Evolutionary conservation across 768 basidiomycete genomes (phyloP), one percentile per base, ranked within the genome.

Genomic region (Psilocybe sp.): DNA sequence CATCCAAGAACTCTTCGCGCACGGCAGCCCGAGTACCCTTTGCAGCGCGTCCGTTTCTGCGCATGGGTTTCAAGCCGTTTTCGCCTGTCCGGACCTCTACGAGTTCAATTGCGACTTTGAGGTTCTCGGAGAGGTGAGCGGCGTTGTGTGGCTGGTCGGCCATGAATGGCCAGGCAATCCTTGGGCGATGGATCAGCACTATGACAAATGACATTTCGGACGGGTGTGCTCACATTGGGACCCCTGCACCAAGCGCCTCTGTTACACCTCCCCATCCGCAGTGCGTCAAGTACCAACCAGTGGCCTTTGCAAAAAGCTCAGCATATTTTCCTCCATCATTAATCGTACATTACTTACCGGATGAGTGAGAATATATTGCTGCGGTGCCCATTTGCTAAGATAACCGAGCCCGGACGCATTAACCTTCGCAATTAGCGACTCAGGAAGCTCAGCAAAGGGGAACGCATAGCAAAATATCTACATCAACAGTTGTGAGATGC

Each of bases 231-330:
- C 40, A 54, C 56, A 57, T 35, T 5, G 56, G 56, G 18, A 51
- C 43, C 4, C 56, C 52, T 14, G 40, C 33, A 14, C 38, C 52
- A 10, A 57, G 42, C 2, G 52, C 37, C 20, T 57, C 56, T 10
- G 46, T 46, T n/a, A 57, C 47, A 13, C 56, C 47, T 15, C 52
- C 52, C n/a, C 54, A 44, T 12, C 56, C 56, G 12, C 52, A 47
- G 35, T 57, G 56, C 10, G 52, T 51, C 10, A 57, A 40, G 35
- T 53, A 57, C 52, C 56, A 57, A 3, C 56, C 56, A 4, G 56
- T 57, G 0, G 52, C 56, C 56, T n/a, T 57, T 6, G 5, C 16
- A 15, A 41, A 37, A 10, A 10, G 31, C n/a, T 23, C 32, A 20
- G 14, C 19, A 8, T 46, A n/a, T n/a, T n/a, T 14, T 39, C n/a